A percentile compares a stretch with the other conserved stretches of the same genome.
phyloP scores from a whole-genome alignment of 78 protist species.

The Dictyostelium capitatum region DNA sequence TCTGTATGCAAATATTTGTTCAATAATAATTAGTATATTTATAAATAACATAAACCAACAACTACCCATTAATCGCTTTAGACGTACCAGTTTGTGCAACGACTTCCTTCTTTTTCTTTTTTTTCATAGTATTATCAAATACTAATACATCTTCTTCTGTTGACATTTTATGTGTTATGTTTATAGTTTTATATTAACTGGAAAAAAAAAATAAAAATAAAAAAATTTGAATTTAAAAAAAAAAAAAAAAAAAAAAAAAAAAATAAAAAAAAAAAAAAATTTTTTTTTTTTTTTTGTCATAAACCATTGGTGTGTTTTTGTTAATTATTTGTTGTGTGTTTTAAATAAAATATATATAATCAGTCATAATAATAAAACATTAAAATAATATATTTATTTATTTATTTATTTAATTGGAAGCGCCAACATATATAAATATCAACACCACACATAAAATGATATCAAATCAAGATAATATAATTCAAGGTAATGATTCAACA shows the following conservation, averaged over 20 bases:
- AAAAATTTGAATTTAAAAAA: background rate
- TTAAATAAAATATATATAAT: no score
- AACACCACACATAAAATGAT: background rate
- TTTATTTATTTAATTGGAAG: no score
- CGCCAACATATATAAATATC: no score
- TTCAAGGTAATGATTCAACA: background rate
- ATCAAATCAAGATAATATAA: background rate
- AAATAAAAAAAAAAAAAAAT: no score
- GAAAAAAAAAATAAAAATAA: constrained; percentile 9
- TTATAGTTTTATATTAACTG: background rate
- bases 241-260: no score
- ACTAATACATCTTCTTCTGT: constrained; percentile 35
- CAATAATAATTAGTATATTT: no score
- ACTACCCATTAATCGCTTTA: background rate
- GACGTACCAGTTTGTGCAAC: constrained; percentile 18
- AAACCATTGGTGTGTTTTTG: no score
- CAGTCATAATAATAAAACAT: no score
- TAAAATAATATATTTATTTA: no score
- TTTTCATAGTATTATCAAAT: constrained; percentile 41
- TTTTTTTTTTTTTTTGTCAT: no score
- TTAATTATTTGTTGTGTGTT: no score
- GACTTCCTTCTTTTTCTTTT: constrained; percentile 24
- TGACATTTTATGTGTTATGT: background rate
- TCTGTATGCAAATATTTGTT: no score
- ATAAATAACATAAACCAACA: background rate